Conservation (phyloP, 2,329 filamentous ascomycete species). For the Pseudogymnoascus sp. region DNA sequence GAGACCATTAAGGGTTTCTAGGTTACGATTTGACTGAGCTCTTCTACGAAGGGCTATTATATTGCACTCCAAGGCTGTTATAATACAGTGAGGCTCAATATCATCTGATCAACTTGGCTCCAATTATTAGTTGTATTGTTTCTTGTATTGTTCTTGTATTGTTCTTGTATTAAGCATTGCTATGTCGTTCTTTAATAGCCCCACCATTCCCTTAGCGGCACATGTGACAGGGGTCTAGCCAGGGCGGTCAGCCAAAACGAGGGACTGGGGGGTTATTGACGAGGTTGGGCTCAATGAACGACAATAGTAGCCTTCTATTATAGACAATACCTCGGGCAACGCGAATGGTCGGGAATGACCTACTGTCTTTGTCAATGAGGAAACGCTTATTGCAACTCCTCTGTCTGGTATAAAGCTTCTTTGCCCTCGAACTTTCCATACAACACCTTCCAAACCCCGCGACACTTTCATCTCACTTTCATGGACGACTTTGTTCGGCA, state of each 20-base stretch:
- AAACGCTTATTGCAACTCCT: not conserved
- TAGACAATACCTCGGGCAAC: not conserved
- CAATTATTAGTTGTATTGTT: not conserved
- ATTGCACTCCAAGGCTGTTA: not conserved
- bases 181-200: not conserved
- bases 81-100: not conserved
- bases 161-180: not conserved
- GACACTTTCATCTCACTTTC: not conserved
- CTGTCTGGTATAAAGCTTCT: conserved; percentile 2
- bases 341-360: not conserved
- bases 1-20: not conserved
- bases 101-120: not conserved
- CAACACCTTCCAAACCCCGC: not conserved
- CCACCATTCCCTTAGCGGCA: not conserved
- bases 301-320: not conserved
- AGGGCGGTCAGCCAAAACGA: not conserved
- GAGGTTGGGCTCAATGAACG: not conserved
- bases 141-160: not conserved
- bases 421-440: not conserved
- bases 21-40: not conserved
- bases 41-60: not conserved
- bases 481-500: not conserved
- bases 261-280: not conserved
- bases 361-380: not conserved
- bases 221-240: not conserved